phyloP scores from a whole-genome alignment of 108 stramenopile species.

The Cafeteria roenbergensis region DNA sequence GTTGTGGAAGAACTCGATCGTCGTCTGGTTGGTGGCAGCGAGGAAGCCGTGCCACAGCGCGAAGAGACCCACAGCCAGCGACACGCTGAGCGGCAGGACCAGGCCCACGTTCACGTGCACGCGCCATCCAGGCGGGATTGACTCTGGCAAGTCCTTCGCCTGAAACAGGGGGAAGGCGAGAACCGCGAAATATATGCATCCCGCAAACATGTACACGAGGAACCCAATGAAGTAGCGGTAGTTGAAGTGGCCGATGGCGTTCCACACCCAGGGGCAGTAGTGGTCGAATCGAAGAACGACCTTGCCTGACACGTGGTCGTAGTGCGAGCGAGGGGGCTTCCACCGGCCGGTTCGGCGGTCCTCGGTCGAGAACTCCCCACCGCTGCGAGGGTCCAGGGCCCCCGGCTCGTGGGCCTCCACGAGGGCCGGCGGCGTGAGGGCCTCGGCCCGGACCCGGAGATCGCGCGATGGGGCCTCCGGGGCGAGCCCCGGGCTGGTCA shows the following conservation, averaged over 20 bases:
- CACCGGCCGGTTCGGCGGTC: constrained; percentile 58
- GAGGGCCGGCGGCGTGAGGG: no score
- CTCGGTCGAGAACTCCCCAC: no score
- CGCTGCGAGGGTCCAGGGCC: no score
- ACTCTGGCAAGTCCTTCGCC: background rate
- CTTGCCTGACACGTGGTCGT: constrained; percentile 62
- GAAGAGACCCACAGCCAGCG: background rate
- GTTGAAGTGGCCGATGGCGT: constrained; percentile 95
- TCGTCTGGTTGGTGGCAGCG: constrained; percentile 5
- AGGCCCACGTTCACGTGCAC: background rate
- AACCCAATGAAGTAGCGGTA: constrained; percentile 98
- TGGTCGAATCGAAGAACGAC: constrained; percentile 82
- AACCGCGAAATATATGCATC: constrained; percentile 59
- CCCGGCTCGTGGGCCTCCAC: no score
- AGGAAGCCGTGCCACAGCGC: constrained; percentile 6
- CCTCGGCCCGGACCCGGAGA: no score
- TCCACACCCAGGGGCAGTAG: constrained; percentile 93
- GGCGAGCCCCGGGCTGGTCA: no score
- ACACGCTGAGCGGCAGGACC: background rate
- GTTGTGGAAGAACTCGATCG: constrained; percentile 9
- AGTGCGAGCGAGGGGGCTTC: constrained; percentile 72
- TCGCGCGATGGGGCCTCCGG: no score
- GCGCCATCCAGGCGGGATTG: constrained; percentile 5
- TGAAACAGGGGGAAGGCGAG: constrained; percentile 46
- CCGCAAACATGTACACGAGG: constrained; percentile 75